A percentile compares a stretch with the other conserved stretches of the same genome.
phyloP scores from a whole-genome alignment of 179 eudicot species.

The Silene coronaria region DNA sequence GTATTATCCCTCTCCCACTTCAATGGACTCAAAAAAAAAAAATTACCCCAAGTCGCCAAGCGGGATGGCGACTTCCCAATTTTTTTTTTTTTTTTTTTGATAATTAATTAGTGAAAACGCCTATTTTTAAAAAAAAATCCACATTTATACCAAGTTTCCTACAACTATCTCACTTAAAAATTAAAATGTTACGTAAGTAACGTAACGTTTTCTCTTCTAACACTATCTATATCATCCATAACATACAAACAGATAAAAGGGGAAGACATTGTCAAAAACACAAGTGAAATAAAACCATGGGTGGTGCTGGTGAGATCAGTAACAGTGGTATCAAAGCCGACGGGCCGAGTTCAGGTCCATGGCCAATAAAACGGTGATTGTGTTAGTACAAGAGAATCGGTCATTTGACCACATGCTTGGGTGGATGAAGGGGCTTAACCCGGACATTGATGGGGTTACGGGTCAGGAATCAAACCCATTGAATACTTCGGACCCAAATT shows the following conservation, averaged over 20 bases:
- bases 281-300: neutral
- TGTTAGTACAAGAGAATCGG: conserved; percentile 42
- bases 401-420: conserved; percentile 48
- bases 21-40: too few relatives aligned
- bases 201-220: neutral
- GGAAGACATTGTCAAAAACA: neutral
- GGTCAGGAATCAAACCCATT: conserved; percentile 34
- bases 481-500: conserved; percentile 24
- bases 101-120: too few relatives aligned
- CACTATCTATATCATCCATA: neutral
- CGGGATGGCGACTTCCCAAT: too few relatives aligned
- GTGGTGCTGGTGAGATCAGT: neutral
- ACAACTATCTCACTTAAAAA: neutral
- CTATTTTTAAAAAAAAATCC: too few relatives aligned
- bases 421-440: conserved; percentile 37
- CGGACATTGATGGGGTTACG: conserved; percentile 35
- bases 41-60: too few relatives aligned
- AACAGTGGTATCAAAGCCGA: conserved; percentile 5
- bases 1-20: too few relatives aligned
- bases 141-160: neutral
- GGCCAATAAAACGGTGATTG: conserved; percentile 42
- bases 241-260: neutral
- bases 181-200: neutral
- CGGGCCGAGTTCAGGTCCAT: neutral
- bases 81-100: too few relatives aligned